phyloP scores from a whole-genome alignment of 441 rosid genomes.

The Geranium incanum region DNA sequence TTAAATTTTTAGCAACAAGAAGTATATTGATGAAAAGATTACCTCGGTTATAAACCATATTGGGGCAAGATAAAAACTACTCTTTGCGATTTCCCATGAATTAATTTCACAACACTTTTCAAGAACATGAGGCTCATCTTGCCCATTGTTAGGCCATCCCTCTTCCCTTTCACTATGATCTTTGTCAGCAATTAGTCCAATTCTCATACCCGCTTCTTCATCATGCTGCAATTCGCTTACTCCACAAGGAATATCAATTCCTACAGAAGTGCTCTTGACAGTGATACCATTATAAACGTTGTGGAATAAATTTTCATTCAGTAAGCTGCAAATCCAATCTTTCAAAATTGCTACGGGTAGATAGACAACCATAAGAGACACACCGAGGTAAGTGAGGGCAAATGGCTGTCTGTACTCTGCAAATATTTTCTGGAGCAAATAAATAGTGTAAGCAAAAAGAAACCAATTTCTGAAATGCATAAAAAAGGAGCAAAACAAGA shows the following conservation, averaged over 20 bases:
- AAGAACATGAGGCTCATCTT: conserved; percentile 23
- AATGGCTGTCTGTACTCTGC: conserved; percentile 48
- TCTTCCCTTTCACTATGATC: conserved; percentile 42
- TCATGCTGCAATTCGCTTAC: conserved; percentile 22
- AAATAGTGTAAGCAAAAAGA: neutral
- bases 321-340: conserved; percentile 35
- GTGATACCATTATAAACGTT: conserved; percentile 10
- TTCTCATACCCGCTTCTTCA: conserved; percentile 21
- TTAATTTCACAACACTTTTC: conserved; percentile 16
- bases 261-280: conserved; percentile 17
- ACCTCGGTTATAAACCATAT: conserved; percentile 62
- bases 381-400: conserved; percentile 50
- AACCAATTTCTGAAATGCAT: neutral
- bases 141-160: conserved; percentile 33
- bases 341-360: conserved; percentile 40
- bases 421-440: conserved; percentile 42
- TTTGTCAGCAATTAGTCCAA: conserved; percentile 25
- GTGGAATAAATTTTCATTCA: conserved; percentile 11
- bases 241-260: conserved; percentile 35
- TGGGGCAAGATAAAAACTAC: conserved; percentile 51
- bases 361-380: conserved; percentile 53
- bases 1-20: neutral
- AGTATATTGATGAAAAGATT: conserved; percentile 2
- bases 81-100: conserved; percentile 38
- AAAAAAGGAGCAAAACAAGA: neutral